Conservation (phyloP, 2,329 filamentous ascomycete species). For the Verticillium alfalfae region DNA sequence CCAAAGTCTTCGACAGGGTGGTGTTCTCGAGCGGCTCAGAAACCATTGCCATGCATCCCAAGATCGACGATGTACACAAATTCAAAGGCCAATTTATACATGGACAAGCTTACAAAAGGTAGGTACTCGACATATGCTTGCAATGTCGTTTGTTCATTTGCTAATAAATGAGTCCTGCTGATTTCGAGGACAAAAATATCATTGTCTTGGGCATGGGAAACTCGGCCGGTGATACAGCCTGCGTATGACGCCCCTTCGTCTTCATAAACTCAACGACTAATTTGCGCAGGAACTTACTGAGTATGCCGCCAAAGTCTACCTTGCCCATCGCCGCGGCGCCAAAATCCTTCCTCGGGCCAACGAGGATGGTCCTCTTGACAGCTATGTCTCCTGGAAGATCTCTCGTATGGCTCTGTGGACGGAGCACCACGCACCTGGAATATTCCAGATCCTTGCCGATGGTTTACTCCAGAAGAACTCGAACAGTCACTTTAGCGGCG, state of each 20-base stretch:
- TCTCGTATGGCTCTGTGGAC: constrained; percentile 12
- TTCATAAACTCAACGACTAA: not conserved
- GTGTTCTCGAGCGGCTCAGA: constrained; percentile 15
- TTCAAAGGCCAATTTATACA: constrained; percentile 16
- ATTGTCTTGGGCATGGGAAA: constrained; percentile 20
- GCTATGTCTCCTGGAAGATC: constrained; percentile 13
- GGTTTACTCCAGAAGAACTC: constrained; percentile 5
- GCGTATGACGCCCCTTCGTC: constrained; percentile 3
- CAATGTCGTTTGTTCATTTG: no score
- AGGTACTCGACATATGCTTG: not conserved
- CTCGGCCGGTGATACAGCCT: constrained; percentile 16
- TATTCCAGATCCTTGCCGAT: constrained; percentile 10
- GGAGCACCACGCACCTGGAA: constrained; percentile 7
- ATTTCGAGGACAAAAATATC: constrained; percentile 14
- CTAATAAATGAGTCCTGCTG: constrained; percentile 6
- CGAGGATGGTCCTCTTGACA: constrained; percentile 13
- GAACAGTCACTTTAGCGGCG: not conserved
- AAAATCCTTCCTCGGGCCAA: constrained; percentile 14
- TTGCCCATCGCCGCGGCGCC: constrained; percentile 16
- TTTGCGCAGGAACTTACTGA: constrained; percentile 10
- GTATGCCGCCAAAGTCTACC: constrained; percentile 13
- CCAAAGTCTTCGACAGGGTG: constrained; percentile 17
- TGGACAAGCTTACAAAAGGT: constrained; percentile 17
- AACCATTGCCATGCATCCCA: constrained; percentile 8
- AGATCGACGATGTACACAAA: constrained; percentile 11